Evolutionary conservation across 83 land plant genomes (phyloP), one percentile per base, ranked within the genome.

Genomic region (Diphasiastrum complanatum): DNA sequence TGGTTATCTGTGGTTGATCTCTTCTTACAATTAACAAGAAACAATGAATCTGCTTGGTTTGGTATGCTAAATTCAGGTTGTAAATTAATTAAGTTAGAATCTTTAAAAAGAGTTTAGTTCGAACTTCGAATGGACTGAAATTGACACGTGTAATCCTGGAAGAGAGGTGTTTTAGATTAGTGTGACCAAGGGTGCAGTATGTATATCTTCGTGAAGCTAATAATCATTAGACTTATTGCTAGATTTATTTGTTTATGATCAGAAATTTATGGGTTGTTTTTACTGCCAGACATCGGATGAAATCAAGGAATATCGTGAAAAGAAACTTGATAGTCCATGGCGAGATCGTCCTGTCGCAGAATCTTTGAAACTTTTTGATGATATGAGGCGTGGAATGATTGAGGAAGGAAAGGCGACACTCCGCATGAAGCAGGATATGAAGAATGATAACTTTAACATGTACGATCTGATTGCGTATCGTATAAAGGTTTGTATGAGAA

Each of bases 381-480:
- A 95, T 2, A 95, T 95, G 99, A 87, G 68, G 59, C 66, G 60
- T 38, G 99, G 99, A 40, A 29, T 77, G 73, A 81, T 90, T 72
- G 95, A 83, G 24, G 99, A 95, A 69, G 99, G 99, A 35, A 84
- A 86, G 69, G 95, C 97, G 29, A 90, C 97, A 26, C 79, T 95
- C 22, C 64, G 99, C 33, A 83, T 95, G 90, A 95, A 95, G 47
- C 93, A 86, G 61, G 99, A 95, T 65, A 95, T 95, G 99, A 83
- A 90, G 73, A 95, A 86, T 75, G 97, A 95, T 38, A 95, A 95
- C 46, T 72, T 40, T 32, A 95, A 95, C 64, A 95, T 95, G 99
- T 90, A 83, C 60, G 99, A 95, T 66, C 78, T 95, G 45, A 87
- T 95, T 76, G 99, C 99, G 2, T 90, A 95, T 64, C 86, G 99